Evolutionary conservation across 805 yeast species (phyloP), one percentile per base, ranked within the genome.

Genomic region (Priceomyces haplophilus): DNA sequence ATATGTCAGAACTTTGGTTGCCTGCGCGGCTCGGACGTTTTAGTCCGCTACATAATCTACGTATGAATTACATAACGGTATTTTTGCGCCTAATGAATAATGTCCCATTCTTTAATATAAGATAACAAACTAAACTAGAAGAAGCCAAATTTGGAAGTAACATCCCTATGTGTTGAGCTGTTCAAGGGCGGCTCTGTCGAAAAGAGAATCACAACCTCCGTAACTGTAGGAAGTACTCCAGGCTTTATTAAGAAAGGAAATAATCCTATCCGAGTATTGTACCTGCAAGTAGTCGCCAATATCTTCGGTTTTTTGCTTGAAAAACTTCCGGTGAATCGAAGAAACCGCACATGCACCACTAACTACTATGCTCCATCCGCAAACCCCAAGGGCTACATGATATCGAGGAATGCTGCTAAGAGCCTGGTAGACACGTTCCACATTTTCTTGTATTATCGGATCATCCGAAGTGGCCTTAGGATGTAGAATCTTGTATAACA

Each of bases 341-440:
- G 35, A 32, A 17, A 32, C 7, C 13, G 35, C 35, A 32, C 35
- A 32, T 32, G 35, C 19, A 11, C 35, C 35, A 17, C 23, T 19
- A 11, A 32, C 35, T 7, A 32, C 35, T 7, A 32, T 32, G 19
- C 20, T 10, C 35, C 35, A 32, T 18, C 35, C 35, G n/a, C 16
- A 32, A 15, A 12, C 12, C 13, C 35, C 35, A 19, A 17, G 19
- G 23, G 20, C 16, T 15, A 32, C 35, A 32, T 32, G 35, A 32
- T 32, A 17, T 12, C 4, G 23, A 32, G 35, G 35, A 10, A 32
- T 11, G 35, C 15, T 32, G 7, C 15, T 32, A 10, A 32, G 15
- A 32, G 23, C 19, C 8, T 32, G 4, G 17, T 32, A 32, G 19
- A 32, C 35, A 12, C 13, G 13, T 16, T 32, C 35, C 19, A 32